phyloP scores from a whole-genome alignment of 148 eudicot genomes.

The Chenopodium suecicum region DNA sequence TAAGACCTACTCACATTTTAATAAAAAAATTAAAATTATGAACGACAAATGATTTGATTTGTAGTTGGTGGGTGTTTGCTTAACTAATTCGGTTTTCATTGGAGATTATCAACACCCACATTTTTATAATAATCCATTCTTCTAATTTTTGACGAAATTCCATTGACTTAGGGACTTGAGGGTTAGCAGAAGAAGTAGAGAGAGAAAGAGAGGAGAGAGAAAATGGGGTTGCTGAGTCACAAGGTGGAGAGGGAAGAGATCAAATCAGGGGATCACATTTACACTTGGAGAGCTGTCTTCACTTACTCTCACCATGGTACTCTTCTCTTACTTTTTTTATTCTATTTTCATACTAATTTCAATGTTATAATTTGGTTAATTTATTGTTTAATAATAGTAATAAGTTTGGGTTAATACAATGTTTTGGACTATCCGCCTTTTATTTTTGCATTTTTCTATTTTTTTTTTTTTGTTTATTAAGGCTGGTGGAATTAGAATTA shows the following conservation, averaged over 20 bases:
- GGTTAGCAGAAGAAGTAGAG: not conserved
- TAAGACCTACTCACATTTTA: not conserved
- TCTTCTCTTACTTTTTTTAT: not conserved
- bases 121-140: not conserved
- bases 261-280: slow-evolving; percentile 88
- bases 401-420: not conserved
- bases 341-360: not conserved
- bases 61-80: slow-evolving; percentile 14
- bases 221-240: slow-evolving; percentile 75
- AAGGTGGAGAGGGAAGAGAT: slow-evolving; percentile 74
- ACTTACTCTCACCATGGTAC: slow-evolving; percentile 95
- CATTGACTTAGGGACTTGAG: slow-evolving; percentile 11
- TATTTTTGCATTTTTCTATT: not conserved
- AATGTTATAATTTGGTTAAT: not conserved
- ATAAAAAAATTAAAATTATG: not conserved
- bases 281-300: slow-evolving; percentile 93
- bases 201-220: not conserved
- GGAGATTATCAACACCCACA: not conserved
- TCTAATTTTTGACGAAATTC: not conserved
- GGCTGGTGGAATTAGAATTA: not conserved
- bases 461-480: not conserved
- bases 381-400: not conserved
- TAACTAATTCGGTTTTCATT: slow-evolving; percentile 3
- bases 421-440: not conserved
- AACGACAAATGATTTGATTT: not conserved